Evolutionary conservation across 1,139 yeast species (phyloP), one percentile per base, ranked within the genome.

Genomic region (Candida sanyaensis): DNA sequence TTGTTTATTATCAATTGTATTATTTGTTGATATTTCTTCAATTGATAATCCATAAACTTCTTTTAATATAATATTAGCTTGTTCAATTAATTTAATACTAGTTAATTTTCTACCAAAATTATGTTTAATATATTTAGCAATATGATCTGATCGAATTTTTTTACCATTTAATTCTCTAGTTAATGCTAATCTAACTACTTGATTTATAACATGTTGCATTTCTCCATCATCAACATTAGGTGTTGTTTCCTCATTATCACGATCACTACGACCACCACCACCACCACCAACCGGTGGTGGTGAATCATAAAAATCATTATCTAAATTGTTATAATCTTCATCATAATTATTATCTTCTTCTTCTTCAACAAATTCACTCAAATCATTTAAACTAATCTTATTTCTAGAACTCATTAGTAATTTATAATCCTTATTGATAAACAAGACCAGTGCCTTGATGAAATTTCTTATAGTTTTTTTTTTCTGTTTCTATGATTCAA

Each of bases 1-100:
- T 39, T 48, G 43, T 45, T 47, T 44, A 23, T 41, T 51, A 17
- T 17, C 13, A 13, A n/a, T 8, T 45, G 52, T 53, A 29, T 50
- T 42, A 5, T 39, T 26, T 13, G 47, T 42, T 4, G 65, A 61
- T 10, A 61, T 50, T 41, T 60, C 61, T 33, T 55, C 62, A 37
- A 73, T 52, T 24, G 62, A 54, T 43, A 73, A 48, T 1, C 77
- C 79, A 51, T 69, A 73, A 2, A 62, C 56, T 6, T 56, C 52
- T 31, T 58, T 55, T 34, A 75, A 49, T n/a, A 60, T 61, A 1
- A 30, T 42, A 37, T 57, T 57, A 1, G 63, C 61, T 13, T 48
- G 51, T 11, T 44, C 49, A 7, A 68, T 40, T 3, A 65, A 50
- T n/a, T 29, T 43, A 2, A 61, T 66, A 37, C 56, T 59, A 24